Conservation (phyloP, 2,329 filamentous ascomycete species). For the Septoria linicola region DNA sequence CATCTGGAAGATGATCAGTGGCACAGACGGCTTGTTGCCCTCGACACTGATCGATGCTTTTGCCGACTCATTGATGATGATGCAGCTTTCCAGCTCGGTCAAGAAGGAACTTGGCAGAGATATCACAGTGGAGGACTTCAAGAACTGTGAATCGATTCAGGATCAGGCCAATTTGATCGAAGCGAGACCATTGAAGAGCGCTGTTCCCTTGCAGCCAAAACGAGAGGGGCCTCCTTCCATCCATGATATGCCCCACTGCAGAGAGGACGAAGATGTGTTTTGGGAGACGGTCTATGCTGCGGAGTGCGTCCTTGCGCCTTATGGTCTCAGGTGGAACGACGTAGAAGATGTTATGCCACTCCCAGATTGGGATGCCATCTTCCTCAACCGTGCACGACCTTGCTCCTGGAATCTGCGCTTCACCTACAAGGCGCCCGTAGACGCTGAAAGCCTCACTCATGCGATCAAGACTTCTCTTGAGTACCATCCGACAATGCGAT, state of each 20-base stretch:
- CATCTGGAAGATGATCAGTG: slow-evolving; percentile 37
- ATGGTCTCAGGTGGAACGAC: slow-evolving; percentile 36
- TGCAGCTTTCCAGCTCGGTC: slow-evolving; percentile 37
- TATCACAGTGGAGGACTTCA: slow-evolving; percentile 38
- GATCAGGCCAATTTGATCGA: slow-evolving; percentile 36
- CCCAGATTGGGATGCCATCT: slow-evolving; percentile 38
- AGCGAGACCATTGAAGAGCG: slow-evolving; percentile 25
- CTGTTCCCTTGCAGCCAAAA: slow-evolving; percentile 21
- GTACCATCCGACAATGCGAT: slow-evolving; percentile 35
- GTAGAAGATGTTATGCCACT: slow-evolving; percentile 39
- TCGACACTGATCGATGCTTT: slow-evolving; percentile 31
- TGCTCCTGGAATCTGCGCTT: slow-evolving; percentile 37
- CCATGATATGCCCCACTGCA: slow-evolving; percentile 34
- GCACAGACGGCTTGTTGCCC: slow-evolving; percentile 30
- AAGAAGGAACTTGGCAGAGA: slow-evolving; percentile 36
- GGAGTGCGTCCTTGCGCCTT: slow-evolving; percentile 25
- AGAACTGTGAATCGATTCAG: slow-evolving; percentile 35
- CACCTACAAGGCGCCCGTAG: slow-evolving; percentile 32
- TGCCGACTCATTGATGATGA: slow-evolving; percentile 39
- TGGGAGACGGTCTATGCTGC: slow-evolving; percentile 30
- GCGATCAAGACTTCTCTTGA: slow-evolving; percentile 34
- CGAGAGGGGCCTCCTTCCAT: slow-evolving; percentile 33
- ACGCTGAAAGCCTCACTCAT: slow-evolving; percentile 24
- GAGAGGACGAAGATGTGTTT: slow-evolving; percentile 30
- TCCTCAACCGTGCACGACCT: slow-evolving; percentile 33